Evolutionary conservation across 2,329 filamentous ascomycete species (phyloP), one percentile per base, ranked within the genome.

Genomic region (Fusarium neocosmosporiellum): DNA sequence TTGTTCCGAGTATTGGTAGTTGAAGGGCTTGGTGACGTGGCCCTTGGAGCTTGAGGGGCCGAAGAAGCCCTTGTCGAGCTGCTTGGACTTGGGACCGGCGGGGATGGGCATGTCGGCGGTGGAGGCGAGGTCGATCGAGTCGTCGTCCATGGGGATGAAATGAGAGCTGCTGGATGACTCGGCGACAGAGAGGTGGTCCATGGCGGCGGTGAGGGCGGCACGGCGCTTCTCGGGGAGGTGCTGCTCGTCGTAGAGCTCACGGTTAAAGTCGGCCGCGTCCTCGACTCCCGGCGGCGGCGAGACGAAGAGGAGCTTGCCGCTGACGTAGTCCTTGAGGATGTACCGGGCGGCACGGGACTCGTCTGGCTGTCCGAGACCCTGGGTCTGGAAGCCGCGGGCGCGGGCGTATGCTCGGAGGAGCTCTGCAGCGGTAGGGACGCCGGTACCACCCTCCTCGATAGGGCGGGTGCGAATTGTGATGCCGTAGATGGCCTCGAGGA

Each of bases 271-370:
- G 57, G 85, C 84, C 1, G 90, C 86, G 75, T 98, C 93, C 41
- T 93, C 89, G 33, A 91, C 88, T 6, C 84, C 84, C 0, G 95
- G 95, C 0, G 96, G 96, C 6, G 96, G 95, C 77, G 96, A 92
- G 75, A 95, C 96, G 84, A 93, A 98, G 7, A 98, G 88, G 0
- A 99, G 89, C 84, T 98, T 98, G 71, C 96, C 96, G 80, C 93
- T 97, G 75, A 99, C 96, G 79, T 98, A 99, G 84, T 99, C 96
- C 81, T 99, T 99, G 29, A 99, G 88, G 18, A 99, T 88, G 75
- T 94, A 93, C 61, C 96, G 90, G 6, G 96, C 95, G 8, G 96
- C 96, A 76, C 96, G 90, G 2, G 95, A 97, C 85, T 98, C 95
- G 78, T 99, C 96, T 0, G 96, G 96, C 79, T 96, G 93, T 10